phyloP scores from a whole-genome alignment of 495 filamentous ascomycete species.

The Poronia punctata region DNA sequence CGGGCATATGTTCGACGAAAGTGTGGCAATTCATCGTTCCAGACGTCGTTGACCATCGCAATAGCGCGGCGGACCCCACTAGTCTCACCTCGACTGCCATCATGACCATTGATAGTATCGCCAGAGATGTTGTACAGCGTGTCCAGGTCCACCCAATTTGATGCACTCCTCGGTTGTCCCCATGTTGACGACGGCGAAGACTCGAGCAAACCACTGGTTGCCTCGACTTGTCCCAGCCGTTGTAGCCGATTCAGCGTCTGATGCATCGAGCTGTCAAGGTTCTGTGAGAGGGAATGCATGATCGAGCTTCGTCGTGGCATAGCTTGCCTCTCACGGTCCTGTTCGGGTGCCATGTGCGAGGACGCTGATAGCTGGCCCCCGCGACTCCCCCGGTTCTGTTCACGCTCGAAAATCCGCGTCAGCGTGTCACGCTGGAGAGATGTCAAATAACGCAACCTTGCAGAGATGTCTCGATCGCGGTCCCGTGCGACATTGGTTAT shows the following conservation, averaged over 20 bases:
- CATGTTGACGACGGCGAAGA: conserved; percentile 9
- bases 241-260: conserved; percentile 12
- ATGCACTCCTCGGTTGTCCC: conserved; percentile 4
- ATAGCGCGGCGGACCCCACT: conserved; percentile 18
- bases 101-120: conserved; percentile 3
- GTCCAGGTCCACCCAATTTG: conserved; percentile 30
- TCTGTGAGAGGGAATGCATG: conserved; percentile 20
- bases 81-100: conserved; percentile 12
- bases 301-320: conserved; percentile 19
- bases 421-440: conserved; percentile 18
- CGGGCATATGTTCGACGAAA: conserved; percentile 17
- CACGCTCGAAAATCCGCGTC: conserved; percentile 21
- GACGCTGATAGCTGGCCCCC: conserved; percentile 13
- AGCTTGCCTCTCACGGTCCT: conserved; percentile 19
- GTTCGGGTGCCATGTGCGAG: conserved; percentile 16
- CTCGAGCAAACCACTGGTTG: conserved; percentile 13
- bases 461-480: conserved; percentile 8
- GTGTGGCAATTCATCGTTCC: conserved; percentile 15
- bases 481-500: conserved; percentile 3
- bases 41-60: conserved; percentile 22
- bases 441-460: conserved; percentile 11
- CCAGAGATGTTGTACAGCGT: conserved; percentile 25
- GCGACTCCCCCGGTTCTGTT: conserved; percentile 17
- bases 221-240: conserved; percentile 6
- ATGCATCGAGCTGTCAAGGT: conserved; percentile 13